phyloP scores from a whole-genome alignment of 176 grass and related monocot genomes.

The Thinopyrum elongatum region DNA sequence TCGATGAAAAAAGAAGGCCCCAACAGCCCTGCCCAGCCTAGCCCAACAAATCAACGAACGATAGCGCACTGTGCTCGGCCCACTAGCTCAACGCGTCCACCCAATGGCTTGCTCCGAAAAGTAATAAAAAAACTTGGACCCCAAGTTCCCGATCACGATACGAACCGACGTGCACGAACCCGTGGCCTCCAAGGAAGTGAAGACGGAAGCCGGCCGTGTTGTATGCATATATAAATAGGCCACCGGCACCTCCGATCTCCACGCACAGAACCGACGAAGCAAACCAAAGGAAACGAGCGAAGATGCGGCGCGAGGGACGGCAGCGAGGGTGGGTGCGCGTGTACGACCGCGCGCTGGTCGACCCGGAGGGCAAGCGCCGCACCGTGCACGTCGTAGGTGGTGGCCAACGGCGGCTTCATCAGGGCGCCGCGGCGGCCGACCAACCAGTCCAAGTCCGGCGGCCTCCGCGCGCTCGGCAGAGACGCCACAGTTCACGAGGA shows the following conservation, averaged over 20 bases:
- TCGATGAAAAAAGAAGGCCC: too few species aligned
- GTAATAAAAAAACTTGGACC: too few species aligned
- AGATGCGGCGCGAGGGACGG: slow-evolving; percentile 37
- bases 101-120: too few species aligned
- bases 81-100: too few species aligned
- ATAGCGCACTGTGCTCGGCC: too few species aligned
- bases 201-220: too few species aligned
- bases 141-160: too few species aligned
- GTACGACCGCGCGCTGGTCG: neutral
- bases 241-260: neutral
- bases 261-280: neutral
- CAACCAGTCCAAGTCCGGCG: slow-evolving; percentile 38
- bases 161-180: neutral
- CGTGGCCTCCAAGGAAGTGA: neutral
- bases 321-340: slow-evolving; percentile 29
- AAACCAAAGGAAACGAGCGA: neutral
- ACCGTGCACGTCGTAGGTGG: neutral
- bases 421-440: slow-evolving; percentile 32
- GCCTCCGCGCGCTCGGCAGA: neutral
- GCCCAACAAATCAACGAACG: too few species aligned
- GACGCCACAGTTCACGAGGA: too few species aligned
- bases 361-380: slow-evolving; percentile 22
- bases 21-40: too few species aligned
- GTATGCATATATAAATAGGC: neutral
- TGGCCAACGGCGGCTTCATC: slow-evolving; percentile 31